Base-by-base conservation (phyloP, 352 stramenopile genomes). In the Globisporangium parvum region DNA sequence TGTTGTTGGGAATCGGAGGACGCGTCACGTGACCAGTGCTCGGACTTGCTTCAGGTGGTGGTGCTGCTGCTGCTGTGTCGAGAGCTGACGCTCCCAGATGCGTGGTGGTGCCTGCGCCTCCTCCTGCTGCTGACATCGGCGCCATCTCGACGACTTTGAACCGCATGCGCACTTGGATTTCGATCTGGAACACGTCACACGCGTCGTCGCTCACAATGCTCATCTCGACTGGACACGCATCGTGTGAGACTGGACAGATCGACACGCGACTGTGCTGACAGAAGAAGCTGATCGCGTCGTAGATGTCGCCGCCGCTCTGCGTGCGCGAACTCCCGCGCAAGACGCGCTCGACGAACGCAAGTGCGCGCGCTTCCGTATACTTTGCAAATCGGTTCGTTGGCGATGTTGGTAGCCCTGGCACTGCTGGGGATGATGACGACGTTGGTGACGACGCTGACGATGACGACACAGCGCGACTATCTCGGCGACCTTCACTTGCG, bases 291-390 rank as follows among this genome's bases (percentile, higher is more conserved):
- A 90, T 88, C 41, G 79, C 71, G 52, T 92, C 79, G 65, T 90
- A 92, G 57, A 92, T 90, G 53, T 92, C 81, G 3, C 81, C 79
- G 14, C 81, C 79, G 24, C 73, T 92, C 66, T 90, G 77, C 28
- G 81, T 92, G 47, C 81, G 67, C 18, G 77, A 81, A 47, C 77
- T 88, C 17, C 77, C 77, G 41, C 81, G 67, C 28, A 92, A 59
- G 3, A 88, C 77, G 18, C 79, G 77, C 53, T 92, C 77, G 20
- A 88, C 75, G 57, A 92, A 90, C 23, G 73, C 62, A 20, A 92
- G 63, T 17, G 74, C 75, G 51, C 65, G 73, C 11, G 75, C 76
- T 55, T 91, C 80, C 4, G 52, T 66, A 45, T 67, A 70, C 15
- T 73, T 71, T 9, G 55, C 57, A 28, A 77, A 72, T 9, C 69